Conservation (phyloP, 1,284 basidiomycete genomes). For the Ustilago bromivora region DNA sequence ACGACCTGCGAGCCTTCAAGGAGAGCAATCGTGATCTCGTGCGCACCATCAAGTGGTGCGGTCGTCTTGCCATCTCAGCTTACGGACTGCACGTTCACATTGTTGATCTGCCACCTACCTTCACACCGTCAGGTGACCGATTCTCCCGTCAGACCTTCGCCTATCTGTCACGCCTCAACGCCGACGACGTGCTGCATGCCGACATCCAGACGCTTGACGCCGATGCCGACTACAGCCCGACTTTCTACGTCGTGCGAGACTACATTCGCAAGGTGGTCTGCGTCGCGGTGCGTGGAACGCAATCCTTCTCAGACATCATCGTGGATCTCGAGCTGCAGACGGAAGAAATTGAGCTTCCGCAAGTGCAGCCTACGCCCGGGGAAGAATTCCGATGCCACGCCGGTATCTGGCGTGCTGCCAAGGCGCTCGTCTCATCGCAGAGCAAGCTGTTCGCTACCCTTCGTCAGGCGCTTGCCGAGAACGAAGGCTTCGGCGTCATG, state of each 20-base stretch:
- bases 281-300: slow-evolving; percentile 66
- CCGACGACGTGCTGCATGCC: slow-evolving; percentile 67
- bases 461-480: slow-evolving; percentile 56
- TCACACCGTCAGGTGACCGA: slow-evolving; percentile 66
- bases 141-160: slow-evolving; percentile 68
- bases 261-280: slow-evolving; percentile 63
- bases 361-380: slow-evolving; percentile 45
- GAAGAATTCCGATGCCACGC: slow-evolving; percentile 64
- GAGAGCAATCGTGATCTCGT: slow-evolving; percentile 53
- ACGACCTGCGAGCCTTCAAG: slow-evolving; percentile 23
- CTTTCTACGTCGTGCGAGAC: slow-evolving; percentile 67
- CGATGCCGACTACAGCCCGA: slow-evolving; percentile 64
- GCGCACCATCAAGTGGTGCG: slow-evolving; percentile 66
- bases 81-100: slow-evolving; percentile 57
- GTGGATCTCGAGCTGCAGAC: slow-evolving; percentile 67
- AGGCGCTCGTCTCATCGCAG: slow-evolving; percentile 54
- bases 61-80: slow-evolving; percentile 67
- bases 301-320: slow-evolving; percentile 68
- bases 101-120: slow-evolving; percentile 63
- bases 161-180: slow-evolving; percentile 62
- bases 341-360: slow-evolving; percentile 61
- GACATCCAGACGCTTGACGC: slow-evolving; percentile 67
- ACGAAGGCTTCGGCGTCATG: slow-evolving; percentile 63
- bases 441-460: slow-evolving; percentile 63
- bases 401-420: slow-evolving; percentile 66